Percentiles rank a stretch among this genome's conserved stretches.
Evolutionary conservation across 257 asterid species (phyloP).

Genomic region (Solanum habrochaites): DNA sequence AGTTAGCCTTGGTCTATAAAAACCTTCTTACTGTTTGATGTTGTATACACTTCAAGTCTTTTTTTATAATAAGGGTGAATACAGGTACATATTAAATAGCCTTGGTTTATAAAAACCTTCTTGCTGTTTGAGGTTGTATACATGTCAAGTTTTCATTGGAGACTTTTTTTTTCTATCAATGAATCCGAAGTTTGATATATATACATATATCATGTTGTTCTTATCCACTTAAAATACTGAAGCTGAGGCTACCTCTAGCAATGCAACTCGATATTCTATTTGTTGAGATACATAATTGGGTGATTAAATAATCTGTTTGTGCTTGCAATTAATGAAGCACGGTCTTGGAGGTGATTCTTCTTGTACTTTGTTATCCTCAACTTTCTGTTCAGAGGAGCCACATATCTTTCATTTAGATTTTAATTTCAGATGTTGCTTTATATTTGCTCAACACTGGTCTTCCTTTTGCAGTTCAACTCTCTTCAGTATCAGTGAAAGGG

Average conservation of each 20-base stretch:
- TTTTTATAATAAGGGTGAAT: slow-evolving; percentile 83
- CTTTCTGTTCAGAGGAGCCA: background rate
- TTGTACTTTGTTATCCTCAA: background rate
- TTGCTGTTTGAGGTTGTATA: background rate
- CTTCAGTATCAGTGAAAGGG: slow-evolving; percentile 53
- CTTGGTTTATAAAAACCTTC: slow-evolving; percentile 1
- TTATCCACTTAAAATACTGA: background rate
- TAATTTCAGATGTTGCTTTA: background rate
- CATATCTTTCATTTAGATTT: background rate
- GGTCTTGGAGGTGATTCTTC: background rate
- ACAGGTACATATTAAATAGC: slow-evolving; percentile 39
- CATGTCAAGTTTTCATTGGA: background rate
- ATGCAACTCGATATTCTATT: background rate
- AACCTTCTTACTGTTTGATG: background rate
- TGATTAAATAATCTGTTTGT: background rate
- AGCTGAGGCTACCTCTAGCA: background rate
- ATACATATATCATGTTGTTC: background rate
- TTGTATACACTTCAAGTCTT: background rate
- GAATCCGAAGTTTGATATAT: background rate
- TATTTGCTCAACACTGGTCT: background rate
- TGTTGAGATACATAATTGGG: background rate
- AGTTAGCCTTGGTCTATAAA: slow-evolving; percentile 1
- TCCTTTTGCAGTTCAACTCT: slow-evolving; percentile 54
- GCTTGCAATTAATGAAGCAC: background rate
- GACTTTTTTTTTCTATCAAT: background rate